These are phyloP conservation scores for Glarea lozoyensis DNA, from an alignment of 495 filamentous ascomycete genomes.

Conservation along the genomic window DNA sequence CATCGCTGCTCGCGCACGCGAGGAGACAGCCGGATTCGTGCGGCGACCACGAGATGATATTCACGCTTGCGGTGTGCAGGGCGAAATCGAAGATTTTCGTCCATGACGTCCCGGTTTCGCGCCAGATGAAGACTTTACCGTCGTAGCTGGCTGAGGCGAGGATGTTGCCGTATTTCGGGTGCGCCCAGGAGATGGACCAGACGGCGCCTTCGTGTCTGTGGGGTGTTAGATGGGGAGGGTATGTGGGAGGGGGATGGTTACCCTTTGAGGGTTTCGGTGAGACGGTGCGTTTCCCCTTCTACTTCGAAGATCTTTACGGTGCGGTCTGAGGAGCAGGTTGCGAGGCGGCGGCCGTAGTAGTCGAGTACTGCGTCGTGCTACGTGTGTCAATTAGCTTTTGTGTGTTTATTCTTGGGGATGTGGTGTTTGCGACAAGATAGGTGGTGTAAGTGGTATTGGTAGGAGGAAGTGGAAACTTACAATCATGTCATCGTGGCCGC, in stretches of 20 bases:
- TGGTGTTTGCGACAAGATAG: background rate
- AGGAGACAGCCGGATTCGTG: slow-evolving; percentile 92
- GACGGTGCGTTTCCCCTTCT: slow-evolving; percentile 82
- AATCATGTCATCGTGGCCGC: slow-evolving; percentile 99
- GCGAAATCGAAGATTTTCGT: slow-evolving; percentile 82
- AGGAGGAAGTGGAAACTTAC: slow-evolving; percentile 46
- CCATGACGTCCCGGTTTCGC: slow-evolving; percentile 68
- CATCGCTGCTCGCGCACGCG: slow-evolving; percentile 88
- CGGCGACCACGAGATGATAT: slow-evolving; percentile 94
- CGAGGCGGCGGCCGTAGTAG: slow-evolving; percentile 93
- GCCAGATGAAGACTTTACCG: slow-evolving; percentile 97
- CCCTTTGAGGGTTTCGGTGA: slow-evolving; percentile 93
- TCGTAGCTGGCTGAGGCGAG: slow-evolving; percentile 91
- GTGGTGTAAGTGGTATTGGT: background rate
- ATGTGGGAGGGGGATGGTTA: slow-evolving; percentile 31
- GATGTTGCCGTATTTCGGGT: slow-evolving; percentile 97
- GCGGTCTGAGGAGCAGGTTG: slow-evolving; percentile 95
- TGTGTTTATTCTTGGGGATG: background rate
- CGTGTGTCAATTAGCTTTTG: background rate
- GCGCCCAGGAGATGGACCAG: slow-evolving; percentile 96
- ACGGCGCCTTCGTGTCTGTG: slow-evolving; percentile 89
- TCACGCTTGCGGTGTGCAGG: slow-evolving; percentile 88
- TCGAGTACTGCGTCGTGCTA: slow-evolving; percentile 97
- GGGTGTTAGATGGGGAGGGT: slow-evolving; percentile 9
- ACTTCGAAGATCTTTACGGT: slow-evolving; percentile 99